Base-by-base conservation (phyloP, 352 stramenopile species). In the Aphanomyces invadans region DNA sequence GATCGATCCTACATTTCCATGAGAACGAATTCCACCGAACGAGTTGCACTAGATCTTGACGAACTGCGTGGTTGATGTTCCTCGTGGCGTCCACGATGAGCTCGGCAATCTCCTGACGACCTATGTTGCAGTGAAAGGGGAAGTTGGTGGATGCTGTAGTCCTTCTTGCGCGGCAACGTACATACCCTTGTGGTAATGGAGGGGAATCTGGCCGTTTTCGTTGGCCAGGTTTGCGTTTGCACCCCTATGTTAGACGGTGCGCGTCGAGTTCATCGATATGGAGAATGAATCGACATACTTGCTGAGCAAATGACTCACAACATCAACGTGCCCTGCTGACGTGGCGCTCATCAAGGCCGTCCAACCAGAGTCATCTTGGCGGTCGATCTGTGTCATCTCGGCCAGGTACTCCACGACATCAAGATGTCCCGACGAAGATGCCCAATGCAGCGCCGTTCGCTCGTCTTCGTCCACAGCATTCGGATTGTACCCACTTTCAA, bases 341-440 rank as follows among this genome's bases (percentile, higher is more conserved):
- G 72, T 74, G 0, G 82, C 82, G 65, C 79, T 90, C 82, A 90
- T 89, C 32, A 90, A 73, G 28, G 82, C 78, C 66, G 82, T 89
- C 82, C 82, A 90, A 9, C 80, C 80, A 10, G 78, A 76, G 69
- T 89, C 82, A 64, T 89, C 82, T 72, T 90, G 80, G 25, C 83
- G 76, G 59, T 89, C 78, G 23, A 87, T 70, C 11, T 78, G 65
- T 2, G 56, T 75, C 2, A 72, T 65, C 19, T 70, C 60, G 32
- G 84, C 69, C 19, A 90, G 70, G 65, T 87, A 81, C 62, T 89
- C 82, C 4, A 79, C 79, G 55, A 84, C 73, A 17, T 89, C 78
- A 29, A 77, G 28, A 55, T 70, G 68, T 4, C 82, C 79, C 4
- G 59, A 73, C 0, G 77, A 76, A 26, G 78, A 73, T 7, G 80